Conservation (phyloP, 352 stramenopile genomes). For the Globisporangium okanoganense region DNA sequence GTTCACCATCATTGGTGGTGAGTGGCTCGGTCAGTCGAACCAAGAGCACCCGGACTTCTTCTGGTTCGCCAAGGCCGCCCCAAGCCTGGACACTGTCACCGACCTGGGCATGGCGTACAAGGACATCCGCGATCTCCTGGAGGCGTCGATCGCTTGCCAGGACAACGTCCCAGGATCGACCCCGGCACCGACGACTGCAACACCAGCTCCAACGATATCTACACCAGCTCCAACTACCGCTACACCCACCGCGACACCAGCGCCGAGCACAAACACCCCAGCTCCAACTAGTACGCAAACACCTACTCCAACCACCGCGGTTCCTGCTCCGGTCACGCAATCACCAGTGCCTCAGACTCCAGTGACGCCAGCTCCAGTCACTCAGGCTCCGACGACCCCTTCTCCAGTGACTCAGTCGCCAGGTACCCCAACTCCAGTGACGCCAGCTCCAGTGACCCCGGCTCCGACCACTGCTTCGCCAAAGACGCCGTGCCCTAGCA, state of each 20-base stretch:
- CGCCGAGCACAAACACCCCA: not conserved
- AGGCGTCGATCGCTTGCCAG: slow-evolving; percentile 6
- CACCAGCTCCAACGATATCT: not conserved
- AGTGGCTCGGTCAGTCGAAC: slow-evolving; percentile 56
- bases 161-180: not conserved
- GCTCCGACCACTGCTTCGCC: not conserved
- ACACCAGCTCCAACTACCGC: not conserved
- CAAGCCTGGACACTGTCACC: not conserved
- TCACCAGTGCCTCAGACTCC: too few relatives aligned
- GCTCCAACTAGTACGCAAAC: not conserved
- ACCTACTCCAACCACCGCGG: not conserved
- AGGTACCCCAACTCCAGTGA: not conserved
- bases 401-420: not conserved
- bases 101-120: slow-evolving; percentile 8
- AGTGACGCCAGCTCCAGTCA: too few relatives aligned
- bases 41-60: slow-evolving; percentile 64
- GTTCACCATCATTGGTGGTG: slow-evolving; percentile 60
- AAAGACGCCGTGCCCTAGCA: not conserved
- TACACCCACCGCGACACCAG: not conserved
- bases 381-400: not conserved
- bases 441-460: not conserved
- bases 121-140: slow-evolving; percentile 4
- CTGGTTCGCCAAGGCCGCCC: slow-evolving; percentile 25
- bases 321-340: not conserved
- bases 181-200: not conserved